Percentiles rank a stretch among this genome's conserved stretches.
Conservation (phyloP, 192 early-diverging fungal species). For the Dissophora globulifera region DNA sequence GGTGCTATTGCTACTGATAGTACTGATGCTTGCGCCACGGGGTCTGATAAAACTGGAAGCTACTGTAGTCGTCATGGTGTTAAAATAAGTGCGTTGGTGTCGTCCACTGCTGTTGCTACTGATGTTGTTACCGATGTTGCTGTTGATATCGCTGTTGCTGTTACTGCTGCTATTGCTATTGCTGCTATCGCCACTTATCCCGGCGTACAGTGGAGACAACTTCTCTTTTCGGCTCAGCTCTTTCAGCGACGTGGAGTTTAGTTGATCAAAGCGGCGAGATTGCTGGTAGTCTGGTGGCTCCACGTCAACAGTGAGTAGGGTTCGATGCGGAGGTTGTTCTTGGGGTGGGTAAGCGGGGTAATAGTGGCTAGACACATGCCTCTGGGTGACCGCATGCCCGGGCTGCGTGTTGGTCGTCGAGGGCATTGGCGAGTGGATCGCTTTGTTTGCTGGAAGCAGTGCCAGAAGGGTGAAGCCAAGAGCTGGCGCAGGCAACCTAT, state of each 20-base stretch:
- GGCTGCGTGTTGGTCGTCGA: conserved; percentile 19
- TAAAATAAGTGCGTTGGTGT: conserved; percentile 13
- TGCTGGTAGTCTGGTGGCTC: no score
- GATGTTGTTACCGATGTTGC: not conserved
- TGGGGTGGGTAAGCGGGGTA: not conserved
- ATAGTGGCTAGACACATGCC: conserved; percentile 1
- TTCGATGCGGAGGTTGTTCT: no score
- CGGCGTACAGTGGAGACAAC: no score
- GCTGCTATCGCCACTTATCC: not conserved
- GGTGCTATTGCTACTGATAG: conserved; percentile 11
- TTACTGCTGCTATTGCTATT: not conserved
- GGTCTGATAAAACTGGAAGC: conserved; percentile 1
- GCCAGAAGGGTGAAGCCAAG: no score
- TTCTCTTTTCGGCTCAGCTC: no score
- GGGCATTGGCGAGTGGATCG: conserved; percentile 10
- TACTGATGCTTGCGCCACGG: conserved; percentile 11
- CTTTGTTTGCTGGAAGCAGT: not conserved
- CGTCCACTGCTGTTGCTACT: not conserved
- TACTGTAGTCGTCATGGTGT: conserved; percentile 1
- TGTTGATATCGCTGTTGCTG: not conserved
- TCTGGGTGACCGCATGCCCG: not conserved
- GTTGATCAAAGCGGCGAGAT: no score
- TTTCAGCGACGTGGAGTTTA: no score
- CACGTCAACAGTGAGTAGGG: no score
- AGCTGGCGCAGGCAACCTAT: no score